phyloP scores from a whole-genome alignment of 2,329 filamentous ascomycete species.

The Colletotrichum eleusines region DNA sequence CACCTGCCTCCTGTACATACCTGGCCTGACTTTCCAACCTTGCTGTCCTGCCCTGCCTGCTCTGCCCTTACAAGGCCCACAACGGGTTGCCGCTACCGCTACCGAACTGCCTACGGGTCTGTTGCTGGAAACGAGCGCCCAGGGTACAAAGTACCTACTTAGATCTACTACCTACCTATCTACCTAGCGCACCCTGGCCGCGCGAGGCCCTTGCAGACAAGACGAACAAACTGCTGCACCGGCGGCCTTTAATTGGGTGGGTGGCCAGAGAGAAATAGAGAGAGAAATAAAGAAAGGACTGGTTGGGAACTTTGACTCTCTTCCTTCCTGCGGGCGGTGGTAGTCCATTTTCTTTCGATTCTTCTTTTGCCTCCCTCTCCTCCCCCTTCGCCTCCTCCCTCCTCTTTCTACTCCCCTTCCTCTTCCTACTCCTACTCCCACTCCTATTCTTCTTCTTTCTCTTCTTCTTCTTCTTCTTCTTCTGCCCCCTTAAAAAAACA shows the following conservation, averaged over 20 bases:
- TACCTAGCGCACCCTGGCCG: slow-evolving; percentile 25
- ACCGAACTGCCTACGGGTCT: slow-evolving; percentile 6
- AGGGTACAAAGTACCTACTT: slow-evolving; percentile 13
- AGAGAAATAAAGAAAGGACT: background rate
- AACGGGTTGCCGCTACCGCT: background rate
- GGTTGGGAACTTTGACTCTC: slow-evolving; percentile 10
- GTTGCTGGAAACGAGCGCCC: slow-evolving; percentile 2
- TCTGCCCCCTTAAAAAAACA: background rate
- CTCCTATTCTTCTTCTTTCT: background rate
- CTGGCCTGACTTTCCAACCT: slow-evolving; percentile 7
- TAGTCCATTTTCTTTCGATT: slow-evolving; percentile 8
- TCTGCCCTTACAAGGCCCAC: slow-evolving; percentile 8
- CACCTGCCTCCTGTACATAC: background rate
- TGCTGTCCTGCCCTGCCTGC: background rate
- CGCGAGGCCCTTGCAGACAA: slow-evolving; percentile 40
- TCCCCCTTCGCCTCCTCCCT: background rate
- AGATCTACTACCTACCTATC: slow-evolving; percentile 1
- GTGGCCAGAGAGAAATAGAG: background rate
- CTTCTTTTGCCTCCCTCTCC: background rate
- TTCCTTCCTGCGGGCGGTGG: slow-evolving; percentile 5
- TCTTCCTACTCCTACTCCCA: background rate
- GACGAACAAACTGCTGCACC: slow-evolving; percentile 29
- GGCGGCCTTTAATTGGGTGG: slow-evolving; percentile 13
- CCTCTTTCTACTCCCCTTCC: background rate
- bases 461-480: background rate